Base-by-base conservation (phyloP, 371 early-diverging fungal genomes). In the Coemansia sp. region DNA sequence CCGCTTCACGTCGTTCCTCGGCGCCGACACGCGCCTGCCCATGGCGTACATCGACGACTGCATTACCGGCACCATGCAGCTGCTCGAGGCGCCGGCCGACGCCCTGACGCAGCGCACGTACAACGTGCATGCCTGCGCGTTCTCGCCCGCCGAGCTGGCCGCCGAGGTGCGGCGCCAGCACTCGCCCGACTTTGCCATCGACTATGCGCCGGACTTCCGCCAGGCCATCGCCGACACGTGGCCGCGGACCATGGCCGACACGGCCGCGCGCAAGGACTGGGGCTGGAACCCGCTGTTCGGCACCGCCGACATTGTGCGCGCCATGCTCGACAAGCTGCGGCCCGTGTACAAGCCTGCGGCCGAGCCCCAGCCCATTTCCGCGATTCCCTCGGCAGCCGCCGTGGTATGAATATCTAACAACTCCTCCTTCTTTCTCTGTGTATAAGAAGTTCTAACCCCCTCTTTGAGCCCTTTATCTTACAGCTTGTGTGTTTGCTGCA, bases 11-110 rank as follows among this genome's bases (percentile, higher is more conserved):
- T 85, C 81, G 54, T 84, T 84, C 77, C 66, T 86, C 55, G 61
- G 59, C 37, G 67, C 72, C 39, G 81, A 81, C 40, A 81, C 86
- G 6, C 69, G 75, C 5, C 74, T 86, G 42, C 84, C 86, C 5
- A 86, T 86, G 86, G 84, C 86, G 74, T 85, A 83, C 55, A 77
- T 86, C 24, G 72, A 72, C 53, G 86, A 86, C 60, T 86, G 86
- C 34, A 77, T 86, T 58, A 71, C 69, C 36, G 86, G 85, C 34
- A 86, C 84, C 3, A 64, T 84, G 60, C 80, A 85, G 58, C 81
- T 84, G 12, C 68, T 86, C 9, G 79, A 80, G 7, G 64, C 82
- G 12, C 82, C 81, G 32, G 59, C 67, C 14, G 67, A 77, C 5
- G 52, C 63, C 1, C 55, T 86, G 53, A 78, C 80, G 7, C 82